Base-by-base conservation (phyloP, 306 rosid genomes). In the Medicago lupulina region DNA sequence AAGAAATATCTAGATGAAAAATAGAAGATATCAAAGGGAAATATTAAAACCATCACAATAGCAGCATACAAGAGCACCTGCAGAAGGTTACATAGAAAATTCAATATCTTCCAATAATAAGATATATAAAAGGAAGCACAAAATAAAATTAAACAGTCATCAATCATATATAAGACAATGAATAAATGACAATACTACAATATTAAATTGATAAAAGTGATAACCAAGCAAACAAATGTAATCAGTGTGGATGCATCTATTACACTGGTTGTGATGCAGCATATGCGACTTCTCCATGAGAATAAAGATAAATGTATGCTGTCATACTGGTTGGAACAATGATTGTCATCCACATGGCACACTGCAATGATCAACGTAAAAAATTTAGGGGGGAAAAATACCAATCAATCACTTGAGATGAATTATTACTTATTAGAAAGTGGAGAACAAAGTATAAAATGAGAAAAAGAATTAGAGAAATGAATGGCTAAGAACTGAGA, bases 181-280 rank as follows among this genome's bases (percentile, higher is more conserved):
- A 76, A 66, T 4, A 73, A 25, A 46, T 8, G 43, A 21, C 19
- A 64, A 47, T 39, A 66, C 66, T 50, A 51, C 4, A 41, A 50
- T 40, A 25, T 36, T 21, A 67, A 19, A 85, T 67, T 65, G 34
- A 75, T 64, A 46, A 81, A 15, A 3, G 17, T 64, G 61, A 78
- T 34, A 68, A 67, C 28, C 34, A 69, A 68, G 67, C 44, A 62
- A 80, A 67, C 58, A 68, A 67, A 59, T 70, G 46, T 62, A 53
- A 57, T 74, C 74, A 76, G 84, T 80, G 84, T 84, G 91, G 97
- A 91, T 84, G 93, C 97, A 78, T 92, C 97, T 96, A 96, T 96
- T 96, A 92, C 99, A 96, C 99, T 86, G 99, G 99, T 96, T 96
- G 99, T 79, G 97, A 92, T 87, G 99, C 99, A 85, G 99, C 98